Evolutionary conservation across 169 alveolate species (phyloP).

Genomic region (Plasmodium reichenowi): DNA sequence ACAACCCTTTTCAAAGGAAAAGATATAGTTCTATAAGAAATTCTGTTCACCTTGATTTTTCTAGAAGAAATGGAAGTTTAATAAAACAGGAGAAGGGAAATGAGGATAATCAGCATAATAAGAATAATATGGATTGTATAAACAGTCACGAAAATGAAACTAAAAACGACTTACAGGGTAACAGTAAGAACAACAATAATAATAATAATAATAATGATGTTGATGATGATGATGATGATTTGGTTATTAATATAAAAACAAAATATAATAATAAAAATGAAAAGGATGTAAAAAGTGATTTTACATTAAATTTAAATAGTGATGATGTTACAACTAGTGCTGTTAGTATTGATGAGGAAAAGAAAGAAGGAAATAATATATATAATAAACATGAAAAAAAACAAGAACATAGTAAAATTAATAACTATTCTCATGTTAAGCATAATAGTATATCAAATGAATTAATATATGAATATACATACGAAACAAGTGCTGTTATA

Average conservation of each 20-base stretch:
- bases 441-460: neutral
- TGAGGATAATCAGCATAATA: neutral
- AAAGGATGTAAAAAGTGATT: neutral
- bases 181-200: neutral
- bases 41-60: neutral
- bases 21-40: slow-evolving; percentile 1
- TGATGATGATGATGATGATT: slow-evolving; percentile 21
- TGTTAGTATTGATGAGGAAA: neutral
- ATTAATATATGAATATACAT: neutral
- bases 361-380: neutral
- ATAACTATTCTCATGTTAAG: neutral
- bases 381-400: neutral
- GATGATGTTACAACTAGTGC: neutral
- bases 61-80: neutral
- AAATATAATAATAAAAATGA: neutral
- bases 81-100: neutral
- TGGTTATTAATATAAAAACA: slow-evolving; percentile 8
- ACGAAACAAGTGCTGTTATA: slow-evolving; percentile 25
- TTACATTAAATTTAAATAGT: slow-evolving; percentile 5
- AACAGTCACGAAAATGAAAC: neutral
- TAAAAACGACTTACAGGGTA: neutral
- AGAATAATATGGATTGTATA: neutral
- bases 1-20: slow-evolving; percentile 16
- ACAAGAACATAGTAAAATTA: neutral
- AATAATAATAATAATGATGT: too few relatives aligned